These are phyloP conservation scores for Lathyrus sativus DNA, from an alignment of 306 rosid genomes.

Conservation along the genomic window DNA sequence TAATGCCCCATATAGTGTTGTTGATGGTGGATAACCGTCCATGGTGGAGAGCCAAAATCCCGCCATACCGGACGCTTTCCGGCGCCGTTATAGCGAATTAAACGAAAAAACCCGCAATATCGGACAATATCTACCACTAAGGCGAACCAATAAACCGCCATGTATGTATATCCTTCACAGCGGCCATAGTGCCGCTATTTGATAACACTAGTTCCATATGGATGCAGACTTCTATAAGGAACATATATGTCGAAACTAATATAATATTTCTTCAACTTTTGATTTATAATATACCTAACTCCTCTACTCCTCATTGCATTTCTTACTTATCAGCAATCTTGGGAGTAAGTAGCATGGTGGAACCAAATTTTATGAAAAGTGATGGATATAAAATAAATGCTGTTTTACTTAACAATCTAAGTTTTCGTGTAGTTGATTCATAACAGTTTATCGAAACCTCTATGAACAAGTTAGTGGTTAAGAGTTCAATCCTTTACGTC, in stretches of 20 bases:
- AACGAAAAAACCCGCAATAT: no score
- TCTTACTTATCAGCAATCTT: slow-evolving; percentile 15
- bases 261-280: slow-evolving; percentile 26
- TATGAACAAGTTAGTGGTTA: background rate
- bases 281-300: slow-evolving; percentile 21
- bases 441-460: background rate
- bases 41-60: no score
- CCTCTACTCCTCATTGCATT: slow-evolving; percentile 24
- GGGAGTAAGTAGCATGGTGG: slow-evolving; percentile 26
- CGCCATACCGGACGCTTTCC: no score
- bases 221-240: background rate
- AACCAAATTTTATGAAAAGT: slow-evolving; percentile 16
- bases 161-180: no score
- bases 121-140: no score
- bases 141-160: no score
- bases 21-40: no score
- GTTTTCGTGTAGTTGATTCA: background rate
- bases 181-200: no score
- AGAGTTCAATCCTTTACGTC: slow-evolving; percentile 13
- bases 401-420: background rate
- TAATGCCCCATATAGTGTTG: background rate
- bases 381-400: background rate
- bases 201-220: background rate
- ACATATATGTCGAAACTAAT: slow-evolving; percentile 3
- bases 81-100: no score